Conservation (phyloP, 352 stramenopile species). For the Pythium monospermum region DNA sequence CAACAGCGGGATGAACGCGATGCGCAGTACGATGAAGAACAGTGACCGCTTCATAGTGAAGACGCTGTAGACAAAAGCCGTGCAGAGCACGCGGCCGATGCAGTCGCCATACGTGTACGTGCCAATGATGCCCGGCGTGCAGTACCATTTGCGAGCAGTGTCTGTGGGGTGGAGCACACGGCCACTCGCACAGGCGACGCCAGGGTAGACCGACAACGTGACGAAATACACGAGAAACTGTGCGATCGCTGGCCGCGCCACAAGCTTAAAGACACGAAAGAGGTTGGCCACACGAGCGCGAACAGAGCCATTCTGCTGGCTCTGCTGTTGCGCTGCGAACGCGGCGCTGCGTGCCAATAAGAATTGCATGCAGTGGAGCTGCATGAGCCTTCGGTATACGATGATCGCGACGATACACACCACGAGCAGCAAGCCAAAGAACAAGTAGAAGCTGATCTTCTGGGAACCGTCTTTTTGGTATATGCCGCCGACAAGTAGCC, state of each 20-base stretch:
- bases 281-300: constrained; percentile 28
- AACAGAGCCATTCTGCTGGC: constrained; percentile 20
- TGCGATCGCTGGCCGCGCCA: constrained; percentile 36
- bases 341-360: constrained; percentile 40
- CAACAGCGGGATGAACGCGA: constrained; percentile 55
- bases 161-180: constrained; percentile 11
- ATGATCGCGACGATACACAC: constrained; percentile 39
- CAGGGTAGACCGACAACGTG: constrained; percentile 41
- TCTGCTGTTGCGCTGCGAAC: constrained; percentile 30
- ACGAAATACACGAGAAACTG: constrained; percentile 67
- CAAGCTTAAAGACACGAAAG: constrained; percentile 41
- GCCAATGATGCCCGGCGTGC: constrained; percentile 44
- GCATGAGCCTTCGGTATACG: constrained; percentile 35
- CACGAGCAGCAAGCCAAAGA: constrained; percentile 51
- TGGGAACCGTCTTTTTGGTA: constrained; percentile 31
- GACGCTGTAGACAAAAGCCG: constrained; percentile 43
- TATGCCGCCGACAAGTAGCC: constrained; percentile 36
- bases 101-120: constrained; percentile 65
- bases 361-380: constrained; percentile 40
- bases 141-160: constrained; percentile 40
- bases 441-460: constrained; percentile 50
- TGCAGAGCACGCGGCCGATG: constrained; percentile 43
- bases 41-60: constrained; percentile 52
- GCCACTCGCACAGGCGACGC: constrained; percentile 38
- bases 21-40: constrained; percentile 30